phyloP scores from a whole-genome alignment of 805 yeast species.

The Candida cerambycidarum region DNA sequence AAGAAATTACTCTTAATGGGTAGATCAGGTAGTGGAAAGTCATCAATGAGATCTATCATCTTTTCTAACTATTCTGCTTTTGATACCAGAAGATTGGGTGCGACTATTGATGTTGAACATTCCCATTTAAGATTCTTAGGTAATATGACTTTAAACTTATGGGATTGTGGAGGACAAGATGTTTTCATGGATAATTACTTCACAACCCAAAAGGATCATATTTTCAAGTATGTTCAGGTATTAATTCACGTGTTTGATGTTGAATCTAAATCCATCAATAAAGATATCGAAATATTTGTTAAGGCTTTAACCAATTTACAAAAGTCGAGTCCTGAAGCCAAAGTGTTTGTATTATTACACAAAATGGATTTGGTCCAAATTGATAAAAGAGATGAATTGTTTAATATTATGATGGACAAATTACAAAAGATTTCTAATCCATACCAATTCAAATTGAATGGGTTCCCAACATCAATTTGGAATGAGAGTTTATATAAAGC shows the following conservation, averaged over 20 bases:
- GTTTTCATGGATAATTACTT: constrained; percentile 94
- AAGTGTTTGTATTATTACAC: constrained; percentile 86
- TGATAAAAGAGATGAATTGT: constrained; percentile 81
- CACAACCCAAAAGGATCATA: constrained; percentile 84
- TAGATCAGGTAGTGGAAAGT: constrained; percentile 95
- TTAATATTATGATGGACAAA: constrained; percentile 79
- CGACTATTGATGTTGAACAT: constrained; percentile 98
- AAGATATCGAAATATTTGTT: constrained; percentile 89
- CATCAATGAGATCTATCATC: constrained; percentile 95
- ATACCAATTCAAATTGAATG: constrained; percentile 61
- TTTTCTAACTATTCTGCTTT: constrained; percentile 95
- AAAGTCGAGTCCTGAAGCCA: constrained; percentile 85
- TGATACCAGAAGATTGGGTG: constrained; percentile 92
- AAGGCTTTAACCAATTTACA: constrained; percentile 78
- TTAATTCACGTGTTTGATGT: constrained; percentile 95
- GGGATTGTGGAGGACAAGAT: constrained; percentile 99
- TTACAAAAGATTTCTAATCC: constrained; percentile 73
- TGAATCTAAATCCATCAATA: constrained; percentile 84
- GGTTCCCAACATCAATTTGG: constrained; percentile 96
- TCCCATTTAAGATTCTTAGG: constrained; percentile 90
- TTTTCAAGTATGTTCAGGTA: constrained; percentile 93
- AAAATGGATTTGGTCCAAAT: constrained; percentile 94
- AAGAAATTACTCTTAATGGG: constrained; percentile 61
- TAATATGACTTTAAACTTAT: constrained; percentile 88
- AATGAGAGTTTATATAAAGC: constrained; percentile 95